Evolutionary conservation across 768 basidiomycete genomes (phyloP).

Genomic region (Leccinum imitatum): DNA sequence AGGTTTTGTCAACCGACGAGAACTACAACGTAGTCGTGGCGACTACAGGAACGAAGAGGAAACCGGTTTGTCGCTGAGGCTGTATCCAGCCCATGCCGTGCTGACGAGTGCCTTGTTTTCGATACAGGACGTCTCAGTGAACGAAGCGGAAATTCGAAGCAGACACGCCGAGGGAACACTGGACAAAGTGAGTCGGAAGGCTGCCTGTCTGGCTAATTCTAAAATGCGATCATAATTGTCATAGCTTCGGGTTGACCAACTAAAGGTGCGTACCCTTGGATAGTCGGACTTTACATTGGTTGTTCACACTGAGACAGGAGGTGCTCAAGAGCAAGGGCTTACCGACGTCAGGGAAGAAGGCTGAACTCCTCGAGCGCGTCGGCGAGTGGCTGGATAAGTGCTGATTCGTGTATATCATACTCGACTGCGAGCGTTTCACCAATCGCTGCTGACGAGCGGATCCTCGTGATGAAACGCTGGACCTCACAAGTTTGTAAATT

Average conservation of each 20-base stretch:
- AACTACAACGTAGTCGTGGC: constrained; percentile 53
- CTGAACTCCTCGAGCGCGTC: constrained; percentile 66
- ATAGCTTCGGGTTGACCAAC: constrained; percentile 74
- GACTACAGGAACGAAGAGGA: constrained; percentile 63
- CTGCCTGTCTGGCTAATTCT: constrained; percentile 5
- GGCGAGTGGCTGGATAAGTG: constrained; percentile 57
- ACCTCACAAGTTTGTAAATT: neutral
- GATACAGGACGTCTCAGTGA: constrained; percentile 56
- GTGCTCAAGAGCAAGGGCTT: constrained; percentile 69
- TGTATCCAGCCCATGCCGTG: neutral
- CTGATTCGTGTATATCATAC: constrained; percentile 8
- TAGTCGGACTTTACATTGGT: neutral
- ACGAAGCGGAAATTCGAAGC: constrained; percentile 73
- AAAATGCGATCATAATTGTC: constrained; percentile 7
- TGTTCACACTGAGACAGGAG: constrained; percentile 43
- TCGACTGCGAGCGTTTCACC: neutral
- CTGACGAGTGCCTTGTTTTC: neutral
- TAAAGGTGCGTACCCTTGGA: constrained; percentile 53
- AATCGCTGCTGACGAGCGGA: neutral
- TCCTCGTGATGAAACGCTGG: neutral
- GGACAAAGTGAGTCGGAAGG: constrained; percentile 53
- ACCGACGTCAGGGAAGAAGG: constrained; percentile 66
- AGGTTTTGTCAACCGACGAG: constrained; percentile 57
- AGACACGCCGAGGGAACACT: constrained; percentile 59
- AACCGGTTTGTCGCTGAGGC: constrained; percentile 50